Base-by-base conservation (phyloP, 164 flowering plant species). In the Taxillus chinensis region DNA sequence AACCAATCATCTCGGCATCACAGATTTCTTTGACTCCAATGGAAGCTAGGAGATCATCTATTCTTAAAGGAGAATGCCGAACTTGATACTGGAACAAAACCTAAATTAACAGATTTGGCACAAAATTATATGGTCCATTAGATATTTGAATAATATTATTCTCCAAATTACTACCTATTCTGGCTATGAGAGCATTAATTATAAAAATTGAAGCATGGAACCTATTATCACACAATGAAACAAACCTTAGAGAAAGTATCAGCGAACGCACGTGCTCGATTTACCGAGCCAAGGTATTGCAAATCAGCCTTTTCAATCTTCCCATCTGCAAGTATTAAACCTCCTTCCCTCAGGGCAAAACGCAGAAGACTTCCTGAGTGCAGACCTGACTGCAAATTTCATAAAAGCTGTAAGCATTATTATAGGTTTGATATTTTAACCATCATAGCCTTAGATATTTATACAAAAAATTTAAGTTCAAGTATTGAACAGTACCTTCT, bases 171-270 rank as follows among this genome's bases (percentile, higher is more conserved):
- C 11, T 54, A 17, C 8, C 5, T 17, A 37, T 17, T 14, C 5
- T 14, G 55, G 12, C 10, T 3, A 45, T 13, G 46, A 43, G 41
- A 45, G 9, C 16, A 15, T 10, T 12, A 55, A 55, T 39, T 7
- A 40, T 10, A 45, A 39, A 43, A 52, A 15, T 48, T 45, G 38
- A 41, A 41, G 8, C 38, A 10, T 16, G 46, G 13, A 67, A 48
- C 13, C 51, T 14, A 48, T 48, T 8, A 14, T 48, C 27, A 27
- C 27, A 27, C 27, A 27, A 27, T 1, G 58, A 55, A 17, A 38
- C 82, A 40, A 59, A 92, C 98, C 99, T 93, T 93, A 8, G 97
- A 90, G 77, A 77, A 90, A 69, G 83, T 90, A 75, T 93, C 97
- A 16, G 99, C 92, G 72, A 84, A 90, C 71, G 91, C 85, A 61